Evolutionary conservation across 1,139 yeast genomes (phyloP).

Genomic region (Nakaseomyces glabratus): DNA sequence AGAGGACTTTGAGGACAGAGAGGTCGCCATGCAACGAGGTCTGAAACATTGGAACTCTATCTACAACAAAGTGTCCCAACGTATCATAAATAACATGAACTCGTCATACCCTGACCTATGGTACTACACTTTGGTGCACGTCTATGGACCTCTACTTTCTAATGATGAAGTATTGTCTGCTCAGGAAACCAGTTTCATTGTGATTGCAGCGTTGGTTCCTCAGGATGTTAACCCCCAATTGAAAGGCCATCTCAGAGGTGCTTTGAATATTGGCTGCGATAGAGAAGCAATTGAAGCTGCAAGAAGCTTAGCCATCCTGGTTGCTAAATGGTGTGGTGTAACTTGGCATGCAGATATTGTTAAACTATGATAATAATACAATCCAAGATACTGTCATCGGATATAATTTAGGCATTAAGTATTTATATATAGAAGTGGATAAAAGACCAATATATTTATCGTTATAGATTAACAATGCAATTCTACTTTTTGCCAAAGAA

Average conservation of each 20-base stretch:
- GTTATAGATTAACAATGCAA: not conserved
- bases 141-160: constrained; percentile 70
- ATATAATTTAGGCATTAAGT: not conserved
- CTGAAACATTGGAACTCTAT: constrained; percentile 63
- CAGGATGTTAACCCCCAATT: constrained; percentile 93
- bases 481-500: constrained; percentile 6
- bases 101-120: constrained; percentile 81
- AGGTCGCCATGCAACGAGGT: constrained; percentile 7
- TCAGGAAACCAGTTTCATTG: constrained; percentile 66
- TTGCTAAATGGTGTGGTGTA: constrained; percentile 70
- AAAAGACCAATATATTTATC: not conserved
- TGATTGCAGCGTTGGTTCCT: constrained; percentile 75
- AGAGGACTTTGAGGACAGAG: constrained; percentile 10
- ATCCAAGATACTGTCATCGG: too few species aligned
- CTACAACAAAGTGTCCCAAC: constrained; percentile 61
- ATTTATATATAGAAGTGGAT: not conserved
- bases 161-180: constrained; percentile 54
- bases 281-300: constrained; percentile 52
- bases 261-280: constrained; percentile 68
- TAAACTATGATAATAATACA: too few species aligned
- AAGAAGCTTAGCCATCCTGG: constrained; percentile 52
- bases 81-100: constrained; percentile 60
- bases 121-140: constrained; percentile 61
- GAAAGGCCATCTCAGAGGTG: constrained; percentile 84
- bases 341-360: constrained; percentile 41